phyloP scores from a whole-genome alignment of 1,284 basidiomycete genomes.

The Exobasidium rhododendri region DNA sequence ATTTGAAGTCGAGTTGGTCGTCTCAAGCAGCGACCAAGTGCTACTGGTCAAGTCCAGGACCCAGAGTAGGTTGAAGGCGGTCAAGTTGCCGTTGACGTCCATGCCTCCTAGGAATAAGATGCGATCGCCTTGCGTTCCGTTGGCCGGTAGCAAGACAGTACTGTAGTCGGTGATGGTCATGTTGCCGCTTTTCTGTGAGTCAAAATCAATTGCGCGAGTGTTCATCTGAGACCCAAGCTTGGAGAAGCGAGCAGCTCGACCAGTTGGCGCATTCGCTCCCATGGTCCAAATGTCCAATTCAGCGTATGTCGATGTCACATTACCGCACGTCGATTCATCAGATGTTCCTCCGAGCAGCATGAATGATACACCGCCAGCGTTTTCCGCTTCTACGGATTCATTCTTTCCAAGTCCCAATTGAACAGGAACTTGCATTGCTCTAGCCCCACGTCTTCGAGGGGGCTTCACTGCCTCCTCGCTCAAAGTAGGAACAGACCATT shows the following conservation, averaged over 20 bases:
- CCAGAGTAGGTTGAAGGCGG: slow-evolving; percentile 32
- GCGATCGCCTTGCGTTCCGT: slow-evolving; percentile 12
- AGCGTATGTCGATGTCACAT: slow-evolving; percentile 19
- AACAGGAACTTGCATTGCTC: slow-evolving; percentile 8
- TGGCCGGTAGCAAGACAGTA: slow-evolving; percentile 17
- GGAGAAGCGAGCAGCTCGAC: slow-evolving; percentile 56
- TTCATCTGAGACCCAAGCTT: not conserved
- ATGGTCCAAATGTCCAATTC: slow-evolving; percentile 53
- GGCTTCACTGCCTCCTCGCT: slow-evolving; percentile 11
- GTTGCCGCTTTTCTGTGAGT: not conserved
- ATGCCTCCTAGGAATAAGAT: slow-evolving; percentile 27
- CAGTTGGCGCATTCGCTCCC: slow-evolving; percentile 57
- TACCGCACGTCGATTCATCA: slow-evolving; percentile 9
- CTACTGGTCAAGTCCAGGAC: slow-evolving; percentile 38
- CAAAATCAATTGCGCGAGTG: slow-evolving; percentile 17
- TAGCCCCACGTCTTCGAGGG: slow-evolving; percentile 9
- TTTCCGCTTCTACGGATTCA: not conserved
- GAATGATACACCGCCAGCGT: slow-evolving; percentile 4
- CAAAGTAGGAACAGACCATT: slow-evolving; percentile 15
- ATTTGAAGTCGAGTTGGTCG: slow-evolving; percentile 15
- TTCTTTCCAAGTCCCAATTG: not conserved
- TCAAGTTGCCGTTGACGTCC: slow-evolving; percentile 17
- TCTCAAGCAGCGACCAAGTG: slow-evolving; percentile 39
- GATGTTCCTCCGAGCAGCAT: slow-evolving; percentile 13
- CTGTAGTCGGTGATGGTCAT: slow-evolving; percentile 10